Conservation (phyloP, 169 alveolate genomes). For the Plasmodium gaboni region DNA sequence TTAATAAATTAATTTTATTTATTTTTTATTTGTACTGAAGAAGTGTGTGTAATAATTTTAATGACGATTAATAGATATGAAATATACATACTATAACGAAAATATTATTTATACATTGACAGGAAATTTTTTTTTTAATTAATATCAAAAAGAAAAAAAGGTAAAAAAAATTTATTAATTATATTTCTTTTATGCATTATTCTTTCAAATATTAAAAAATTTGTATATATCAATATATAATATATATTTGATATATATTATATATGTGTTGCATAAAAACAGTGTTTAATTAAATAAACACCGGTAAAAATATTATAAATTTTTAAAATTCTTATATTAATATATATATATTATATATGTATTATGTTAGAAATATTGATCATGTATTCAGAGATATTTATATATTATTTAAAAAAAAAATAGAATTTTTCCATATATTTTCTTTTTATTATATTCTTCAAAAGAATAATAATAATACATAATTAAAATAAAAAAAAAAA, state of each 20-base stretch:
- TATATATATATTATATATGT: slow-evolving; percentile 2
- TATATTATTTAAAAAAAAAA: slow-evolving; percentile 1
- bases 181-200: no score
- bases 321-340: background rate
- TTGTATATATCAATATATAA: no score
- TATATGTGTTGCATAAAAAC: slow-evolving; percentile 2
- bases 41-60: slow-evolving; percentile 28
- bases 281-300: slow-evolving; percentile 15
- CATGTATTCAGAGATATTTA: background rate
- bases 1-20: background rate
- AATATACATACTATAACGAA: background rate
- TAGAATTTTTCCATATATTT: background rate
- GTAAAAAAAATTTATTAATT: no score
- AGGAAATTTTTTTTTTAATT: background rate
- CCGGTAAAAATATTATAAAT: slow-evolving; percentile 7
- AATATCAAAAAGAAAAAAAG: no score
- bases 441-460: slow-evolving; percentile 7
- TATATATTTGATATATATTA: no score
- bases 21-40: slow-evolving; percentile 11
- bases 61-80: background rate
- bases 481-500: slow-evolving; percentile 4
- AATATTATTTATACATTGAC: background rate
- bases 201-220: no score
- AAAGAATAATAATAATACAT: background rate
- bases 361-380: background rate